Conservation (phyloP, 495 filamentous ascomycete genomes). For the Neurospora sp. region DNA sequence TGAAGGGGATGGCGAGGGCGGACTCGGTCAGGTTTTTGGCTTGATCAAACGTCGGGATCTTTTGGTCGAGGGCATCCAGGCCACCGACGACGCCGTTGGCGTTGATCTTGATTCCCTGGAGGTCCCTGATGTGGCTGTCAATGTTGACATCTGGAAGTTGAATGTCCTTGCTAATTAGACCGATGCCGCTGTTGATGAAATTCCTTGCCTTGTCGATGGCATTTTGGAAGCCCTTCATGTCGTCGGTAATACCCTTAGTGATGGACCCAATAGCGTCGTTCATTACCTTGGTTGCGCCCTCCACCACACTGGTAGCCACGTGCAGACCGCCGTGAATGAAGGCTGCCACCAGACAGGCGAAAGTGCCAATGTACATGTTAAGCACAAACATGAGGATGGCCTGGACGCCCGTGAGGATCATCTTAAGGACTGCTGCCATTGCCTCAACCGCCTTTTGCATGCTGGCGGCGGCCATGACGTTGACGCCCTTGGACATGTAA, state of each 20-base stretch:
- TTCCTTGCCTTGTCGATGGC: constrained; percentile 38
- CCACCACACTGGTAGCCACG: constrained; percentile 54
- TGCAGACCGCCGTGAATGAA: constrained; percentile 68
- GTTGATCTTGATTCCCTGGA: constrained; percentile 61
- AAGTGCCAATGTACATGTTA: constrained; percentile 79
- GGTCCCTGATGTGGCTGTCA: constrained; percentile 42
- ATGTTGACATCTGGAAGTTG: constrained; percentile 47
- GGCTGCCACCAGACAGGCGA: constrained; percentile 75
- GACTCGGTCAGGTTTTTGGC: constrained; percentile 68
- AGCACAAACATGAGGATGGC: constrained; percentile 83
- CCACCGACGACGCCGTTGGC: constrained; percentile 52
- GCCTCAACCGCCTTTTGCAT: constrained; percentile 70
- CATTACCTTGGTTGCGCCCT: constrained; percentile 61
- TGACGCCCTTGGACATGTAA: constrained; percentile 81
- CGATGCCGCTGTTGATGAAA: too few relatives aligned
- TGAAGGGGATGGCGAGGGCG: constrained; percentile 68
- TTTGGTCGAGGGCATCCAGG: constrained; percentile 57
- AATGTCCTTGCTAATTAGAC: constrained; percentile 6
- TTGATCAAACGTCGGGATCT: constrained; percentile 73
- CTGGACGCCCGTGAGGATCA: constrained; percentile 76
- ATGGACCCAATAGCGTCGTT: constrained; percentile 62
- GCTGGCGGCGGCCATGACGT: constrained; percentile 66
- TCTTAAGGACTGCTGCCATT: constrained; percentile 61
- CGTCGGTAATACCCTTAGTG: constrained; percentile 49
- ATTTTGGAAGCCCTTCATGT: constrained; percentile 47